Conservation (phyloP, 345 rosid genomes). For the Sonneratia caseolaris region DNA sequence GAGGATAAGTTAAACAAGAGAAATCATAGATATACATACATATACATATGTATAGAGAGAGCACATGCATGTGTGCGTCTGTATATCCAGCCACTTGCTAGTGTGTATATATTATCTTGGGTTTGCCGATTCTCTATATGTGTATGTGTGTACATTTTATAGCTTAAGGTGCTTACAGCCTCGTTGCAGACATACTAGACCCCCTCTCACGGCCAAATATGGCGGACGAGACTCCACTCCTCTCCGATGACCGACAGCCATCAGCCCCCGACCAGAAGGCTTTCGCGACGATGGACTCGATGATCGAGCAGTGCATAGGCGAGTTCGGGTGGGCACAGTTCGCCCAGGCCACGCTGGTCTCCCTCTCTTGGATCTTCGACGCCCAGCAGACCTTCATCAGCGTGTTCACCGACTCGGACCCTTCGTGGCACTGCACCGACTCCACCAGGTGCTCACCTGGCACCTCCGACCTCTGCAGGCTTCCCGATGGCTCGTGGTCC, state of each 20-base stretch:
- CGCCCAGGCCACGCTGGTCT: slow-evolving; percentile 41
- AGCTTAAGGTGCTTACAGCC: no score
- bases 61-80: no score
- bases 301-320: slow-evolving; percentile 29
- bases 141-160: no score
- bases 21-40: no score
- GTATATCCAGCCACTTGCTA: no score
- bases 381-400: slow-evolving; percentile 60
- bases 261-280: slow-evolving; percentile 8
- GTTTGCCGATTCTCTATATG: no score
- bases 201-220: neutral
- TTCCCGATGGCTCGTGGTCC: slow-evolving; percentile 34
- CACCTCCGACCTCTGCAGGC: slow-evolving; percentile 26
- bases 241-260: slow-evolving; percentile 3
- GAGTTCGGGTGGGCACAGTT: slow-evolving; percentile 30
- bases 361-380: slow-evolving; percentile 42
- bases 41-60: no score
- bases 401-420: slow-evolving; percentile 46
- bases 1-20: no score
- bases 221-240: neutral
- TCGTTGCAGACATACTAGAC: neutral
- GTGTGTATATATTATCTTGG: no score
- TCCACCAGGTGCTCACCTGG: slow-evolving; percentile 10
- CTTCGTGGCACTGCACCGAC: slow-evolving; percentile 43
- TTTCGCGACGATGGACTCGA: slow-evolving; percentile 20